These are phyloP conservation scores for Penicillium decumbens DNA, from an alignment of 2,329 filamentous ascomycete species.

Conservation along the genomic window DNA sequence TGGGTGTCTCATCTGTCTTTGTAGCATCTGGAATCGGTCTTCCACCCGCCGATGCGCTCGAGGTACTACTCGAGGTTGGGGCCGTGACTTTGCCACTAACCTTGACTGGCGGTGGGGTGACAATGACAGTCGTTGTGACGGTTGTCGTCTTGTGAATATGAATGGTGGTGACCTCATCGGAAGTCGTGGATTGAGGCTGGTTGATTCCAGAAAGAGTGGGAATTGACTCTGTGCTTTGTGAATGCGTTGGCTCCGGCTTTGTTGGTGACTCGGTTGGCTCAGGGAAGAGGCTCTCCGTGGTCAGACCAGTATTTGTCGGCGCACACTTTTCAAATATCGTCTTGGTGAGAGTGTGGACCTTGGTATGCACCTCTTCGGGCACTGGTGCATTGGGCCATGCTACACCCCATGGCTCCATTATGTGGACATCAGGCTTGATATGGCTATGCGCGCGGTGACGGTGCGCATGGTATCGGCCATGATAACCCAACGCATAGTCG, in stretches of 20 bases:
- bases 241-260: slow-evolving; percentile 89
- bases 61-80: neutral
- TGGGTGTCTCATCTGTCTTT: neutral
- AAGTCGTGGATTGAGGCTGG: neutral
- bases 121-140: slow-evolving; percentile 8
- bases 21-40: neutral
- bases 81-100: neutral
- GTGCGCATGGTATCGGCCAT: slow-evolving; percentile 23
- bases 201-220: neutral
- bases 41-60: neutral
- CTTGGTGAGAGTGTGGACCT: slow-evolving; percentile 21
- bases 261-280: neutral
- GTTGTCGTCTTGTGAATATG: slow-evolving; percentile 11
- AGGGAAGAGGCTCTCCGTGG: slow-evolving; percentile 4
- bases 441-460: slow-evolving; percentile 24
- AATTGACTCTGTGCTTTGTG: neutral
- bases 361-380: slow-evolving; percentile 11
- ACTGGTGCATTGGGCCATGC: neutral
- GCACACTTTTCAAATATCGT: slow-evolving; percentile 20
- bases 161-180: slow-evolving; percentile 10
- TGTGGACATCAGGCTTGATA: slow-evolving; percentile 5
- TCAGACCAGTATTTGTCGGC: slow-evolving; percentile 4
- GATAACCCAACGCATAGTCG: slow-evolving; percentile 23
- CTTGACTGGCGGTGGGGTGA: slow-evolving; percentile 11
- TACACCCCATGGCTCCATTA: slow-evolving; percentile 8